phyloP scores from a whole-genome alignment of 352 stramenopile genomes.

The Globisporangium alternatum region DNA sequence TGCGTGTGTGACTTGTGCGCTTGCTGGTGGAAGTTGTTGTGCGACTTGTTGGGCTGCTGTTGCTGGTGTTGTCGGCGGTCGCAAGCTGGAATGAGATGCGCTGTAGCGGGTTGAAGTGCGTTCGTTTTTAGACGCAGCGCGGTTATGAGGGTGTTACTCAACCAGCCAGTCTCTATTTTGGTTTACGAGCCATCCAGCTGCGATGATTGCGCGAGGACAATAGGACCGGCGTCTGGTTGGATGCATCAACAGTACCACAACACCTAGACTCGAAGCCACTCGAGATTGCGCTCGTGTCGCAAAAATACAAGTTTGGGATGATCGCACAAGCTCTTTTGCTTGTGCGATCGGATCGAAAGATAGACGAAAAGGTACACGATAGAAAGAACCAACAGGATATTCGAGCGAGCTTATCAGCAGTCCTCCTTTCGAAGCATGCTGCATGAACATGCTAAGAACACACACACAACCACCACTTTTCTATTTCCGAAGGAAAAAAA shows the following conservation, averaged over 20 bases:
- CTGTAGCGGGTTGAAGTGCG: conserved; percentile 5
- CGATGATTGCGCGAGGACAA: conserved; percentile 12
- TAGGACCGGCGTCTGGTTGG: not conserved
- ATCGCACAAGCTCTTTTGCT: too few species aligned
- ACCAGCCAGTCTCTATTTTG: conserved; percentile 10
- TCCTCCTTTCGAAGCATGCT: too few species aligned
- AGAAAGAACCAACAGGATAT: too few species aligned
- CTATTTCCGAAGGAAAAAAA: too few species aligned
- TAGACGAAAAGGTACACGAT: too few species aligned
- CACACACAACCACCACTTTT: too few species aligned
- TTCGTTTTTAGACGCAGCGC: conserved; percentile 4
- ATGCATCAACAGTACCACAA: not conserved
- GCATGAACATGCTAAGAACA: too few species aligned
- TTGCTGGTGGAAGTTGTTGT: not conserved
- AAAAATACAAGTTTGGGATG: too few species aligned
- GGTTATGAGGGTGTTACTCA: conserved; percentile 7
- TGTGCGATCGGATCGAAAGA: too few species aligned
- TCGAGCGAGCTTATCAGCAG: too few species aligned
- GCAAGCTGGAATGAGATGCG: conserved; percentile 15
- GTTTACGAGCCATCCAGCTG: conserved; percentile 9
- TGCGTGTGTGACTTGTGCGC: not conserved
- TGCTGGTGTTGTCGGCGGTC: not conserved
- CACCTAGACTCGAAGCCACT: not conserved
- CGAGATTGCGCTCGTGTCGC: too few species aligned
- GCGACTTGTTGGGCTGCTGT: not conserved